These are phyloP conservation scores for Pistacia integerrima DNA, from an alignment of 345 rosid genomes.

Conservation along the genomic window DNA sequence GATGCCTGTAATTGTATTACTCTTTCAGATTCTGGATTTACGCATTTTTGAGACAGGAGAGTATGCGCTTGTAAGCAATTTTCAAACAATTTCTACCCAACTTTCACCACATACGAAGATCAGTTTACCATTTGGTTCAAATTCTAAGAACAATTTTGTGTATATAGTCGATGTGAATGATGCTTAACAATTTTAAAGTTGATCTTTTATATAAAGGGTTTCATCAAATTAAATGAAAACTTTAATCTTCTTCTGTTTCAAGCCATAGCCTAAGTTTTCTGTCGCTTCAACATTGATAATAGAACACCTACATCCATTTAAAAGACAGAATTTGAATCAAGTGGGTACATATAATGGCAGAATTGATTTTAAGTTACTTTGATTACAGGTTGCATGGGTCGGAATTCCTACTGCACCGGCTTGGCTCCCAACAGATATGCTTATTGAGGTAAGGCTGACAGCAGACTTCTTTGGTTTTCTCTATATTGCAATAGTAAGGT, in stretches of 20 bases:
- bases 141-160: neutral
- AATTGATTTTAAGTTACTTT: neutral
- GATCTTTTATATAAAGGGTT: neutral
- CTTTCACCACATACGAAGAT: neutral
- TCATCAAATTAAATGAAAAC: neutral
- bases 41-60: slow-evolving; percentile 90
- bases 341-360: neutral
- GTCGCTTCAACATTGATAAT: neutral
- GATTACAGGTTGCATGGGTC: slow-evolving; percentile 76
- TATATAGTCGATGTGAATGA: neutral
- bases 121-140: neutral
- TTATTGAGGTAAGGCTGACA: slow-evolving; percentile 60
- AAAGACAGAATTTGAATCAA: neutral
- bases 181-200: neutral
- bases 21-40: slow-evolving; percentile 67
- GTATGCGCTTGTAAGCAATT: slow-evolving; percentile 80
- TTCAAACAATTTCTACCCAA: neutral
- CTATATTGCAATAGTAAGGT: neutral
- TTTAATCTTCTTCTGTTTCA: neutral
- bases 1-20: too few relatives aligned
- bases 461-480: neutral
- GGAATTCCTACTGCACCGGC: slow-evolving; percentile 96
- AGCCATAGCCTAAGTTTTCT: neutral
- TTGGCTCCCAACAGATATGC: slow-evolving; percentile 95
- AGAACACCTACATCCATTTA: neutral